phyloP scores from a whole-genome alignment of 2,329 filamentous ascomycete species.

The Harringtonia lauricola region DNA sequence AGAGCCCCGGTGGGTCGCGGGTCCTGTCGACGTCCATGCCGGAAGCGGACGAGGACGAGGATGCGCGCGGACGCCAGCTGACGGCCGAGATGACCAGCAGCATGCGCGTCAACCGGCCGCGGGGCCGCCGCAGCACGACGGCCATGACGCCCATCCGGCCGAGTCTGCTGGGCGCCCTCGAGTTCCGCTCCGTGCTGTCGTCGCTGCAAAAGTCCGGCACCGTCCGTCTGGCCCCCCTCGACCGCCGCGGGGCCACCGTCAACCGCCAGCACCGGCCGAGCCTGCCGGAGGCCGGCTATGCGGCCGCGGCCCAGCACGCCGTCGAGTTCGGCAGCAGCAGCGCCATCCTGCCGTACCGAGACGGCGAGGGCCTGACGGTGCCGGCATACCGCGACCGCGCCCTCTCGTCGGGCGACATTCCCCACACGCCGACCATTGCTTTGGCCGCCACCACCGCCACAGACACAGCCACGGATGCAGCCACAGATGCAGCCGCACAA shows the following conservation, averaged over 20 bases:
- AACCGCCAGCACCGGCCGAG: not conserved
- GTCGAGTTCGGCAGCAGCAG: constrained; percentile 4
- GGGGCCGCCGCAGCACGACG: constrained; percentile 55
- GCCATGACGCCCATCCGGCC: constrained; percentile 79
- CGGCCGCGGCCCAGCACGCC: not conserved
- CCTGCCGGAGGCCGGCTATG: not conserved
- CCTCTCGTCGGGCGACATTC: constrained; percentile 33
- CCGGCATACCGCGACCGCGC: constrained; percentile 26
- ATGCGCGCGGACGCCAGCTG: constrained; percentile 45
- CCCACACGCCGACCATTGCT: constrained; percentile 6
- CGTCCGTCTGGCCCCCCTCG: constrained; percentile 58
- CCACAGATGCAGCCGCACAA: not conserved
- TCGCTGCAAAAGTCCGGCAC: constrained; percentile 76
- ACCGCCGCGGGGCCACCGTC: constrained; percentile 31
- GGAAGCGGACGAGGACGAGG: constrained; percentile 30
- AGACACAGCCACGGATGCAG: no score
- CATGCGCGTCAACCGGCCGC: constrained; percentile 75
- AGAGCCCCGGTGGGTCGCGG: constrained; percentile 4
- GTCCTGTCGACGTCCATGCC: no score
- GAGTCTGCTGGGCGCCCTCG: constrained; percentile 83
- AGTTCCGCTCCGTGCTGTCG: constrained; percentile 86
- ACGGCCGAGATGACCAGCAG: constrained; percentile 81
- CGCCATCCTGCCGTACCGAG: constrained; percentile 6
- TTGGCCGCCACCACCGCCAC: not conserved
- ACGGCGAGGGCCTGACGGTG: not conserved